A percentile compares a stretch with the other conserved stretches of the same genome.
Evolutionary conservation across 176 grass and related monocot species (phyloP).

Genomic region (Dactylis glomerata): DNA sequence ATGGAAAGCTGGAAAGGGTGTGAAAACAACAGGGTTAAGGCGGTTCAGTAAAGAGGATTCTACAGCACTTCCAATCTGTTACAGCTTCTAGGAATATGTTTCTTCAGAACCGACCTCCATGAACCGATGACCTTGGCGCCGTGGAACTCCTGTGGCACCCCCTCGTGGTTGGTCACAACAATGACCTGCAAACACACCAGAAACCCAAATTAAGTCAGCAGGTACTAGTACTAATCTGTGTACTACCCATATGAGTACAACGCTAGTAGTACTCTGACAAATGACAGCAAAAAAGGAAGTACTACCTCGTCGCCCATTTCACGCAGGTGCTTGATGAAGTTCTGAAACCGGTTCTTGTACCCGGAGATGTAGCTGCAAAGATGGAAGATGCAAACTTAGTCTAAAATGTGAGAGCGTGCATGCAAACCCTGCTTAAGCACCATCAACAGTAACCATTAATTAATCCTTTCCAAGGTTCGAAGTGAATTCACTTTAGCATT

Average conservation of each 20-base stretch:
- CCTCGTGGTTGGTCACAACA: conserved; percentile 89
- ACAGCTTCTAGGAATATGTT: neutral
- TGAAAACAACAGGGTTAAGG: conserved; percentile 21
- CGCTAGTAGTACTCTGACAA: no score
- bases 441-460: neutral
- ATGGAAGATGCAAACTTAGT: neutral
- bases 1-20: conserved; percentile 72
- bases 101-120: conserved; percentile 61
- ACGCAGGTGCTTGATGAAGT: conserved; percentile 75
- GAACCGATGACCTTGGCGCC: conserved; percentile 93
- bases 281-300: neutral
- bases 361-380: conserved; percentile 57
- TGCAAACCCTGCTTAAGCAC: neutral
- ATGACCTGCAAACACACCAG: conserved; percentile 55
- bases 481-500: no score
- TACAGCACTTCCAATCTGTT: neutral
- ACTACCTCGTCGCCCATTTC: conserved; percentile 58
- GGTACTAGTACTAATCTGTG: neutral
- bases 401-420: neutral
- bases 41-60: neutral
- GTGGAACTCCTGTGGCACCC: conserved; percentile 81
- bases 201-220: neutral
- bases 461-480: no score
- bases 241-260: neutral
- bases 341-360: conserved; percentile 74